phyloP scores from a whole-genome alignment of 495 filamentous ascomycete species.

The Podospora pseudoanserina region DNA sequence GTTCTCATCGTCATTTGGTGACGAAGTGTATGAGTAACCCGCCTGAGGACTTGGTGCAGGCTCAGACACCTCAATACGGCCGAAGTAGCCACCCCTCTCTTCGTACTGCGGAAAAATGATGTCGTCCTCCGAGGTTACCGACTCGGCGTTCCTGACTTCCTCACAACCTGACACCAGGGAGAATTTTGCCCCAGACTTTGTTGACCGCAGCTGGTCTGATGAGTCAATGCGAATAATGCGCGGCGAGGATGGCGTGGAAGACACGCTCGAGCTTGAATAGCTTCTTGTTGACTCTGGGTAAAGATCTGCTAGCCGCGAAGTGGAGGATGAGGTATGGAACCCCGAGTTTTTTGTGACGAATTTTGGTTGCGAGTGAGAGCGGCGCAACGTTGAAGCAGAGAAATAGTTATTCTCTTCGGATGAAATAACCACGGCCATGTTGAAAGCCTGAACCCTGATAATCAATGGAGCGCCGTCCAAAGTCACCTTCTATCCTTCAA shows the following conservation, averaged over 20 bases:
- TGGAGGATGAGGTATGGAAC: constrained; percentile 43
- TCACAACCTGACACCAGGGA: constrained; percentile 56
- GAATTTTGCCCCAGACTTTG: constrained; percentile 61
- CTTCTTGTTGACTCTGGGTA: constrained; percentile 33
- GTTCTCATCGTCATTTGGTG: constrained; percentile 43
- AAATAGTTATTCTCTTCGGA: constrained; percentile 46
- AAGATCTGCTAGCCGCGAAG: constrained; percentile 40
- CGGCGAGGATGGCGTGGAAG: constrained; percentile 48
- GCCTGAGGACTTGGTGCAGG: constrained; percentile 44
- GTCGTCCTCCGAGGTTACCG: constrained; percentile 46
- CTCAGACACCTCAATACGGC: constrained; percentile 44
- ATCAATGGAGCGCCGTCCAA: constrained; percentile 26
- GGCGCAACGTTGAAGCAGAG: constrained; percentile 40
- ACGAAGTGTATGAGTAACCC: constrained; percentile 44
- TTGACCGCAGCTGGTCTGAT: constrained; percentile 41
- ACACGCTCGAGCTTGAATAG: constrained; percentile 43
- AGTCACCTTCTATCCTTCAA: constrained; percentile 32
- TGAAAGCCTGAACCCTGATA: constrained; percentile 23
- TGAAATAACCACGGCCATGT: constrained; percentile 46
- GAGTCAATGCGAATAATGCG: constrained; percentile 38
- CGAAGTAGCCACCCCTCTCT: constrained; percentile 43
- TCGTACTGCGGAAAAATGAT: constrained; percentile 59
- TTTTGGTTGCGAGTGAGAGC: constrained; percentile 48
- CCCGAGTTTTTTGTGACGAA: constrained; percentile 34
- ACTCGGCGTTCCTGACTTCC: constrained; percentile 39